Base-by-base conservation (phyloP, 148 eudicot species). In the Vaccinium corymbosum region DNA sequence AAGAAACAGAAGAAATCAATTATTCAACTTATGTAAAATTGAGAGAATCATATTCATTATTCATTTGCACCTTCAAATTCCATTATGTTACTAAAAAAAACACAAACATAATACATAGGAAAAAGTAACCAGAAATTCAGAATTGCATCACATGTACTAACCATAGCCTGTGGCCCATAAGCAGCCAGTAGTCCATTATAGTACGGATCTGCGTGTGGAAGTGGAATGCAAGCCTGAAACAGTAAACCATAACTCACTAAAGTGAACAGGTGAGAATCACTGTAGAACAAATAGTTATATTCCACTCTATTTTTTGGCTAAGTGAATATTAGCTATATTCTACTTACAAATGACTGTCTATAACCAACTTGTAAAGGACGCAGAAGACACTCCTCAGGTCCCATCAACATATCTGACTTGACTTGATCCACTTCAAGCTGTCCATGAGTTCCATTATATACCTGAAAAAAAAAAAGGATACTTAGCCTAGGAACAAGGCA, bases 131-230 rank as follows among this genome's bases (percentile, higher is more conserved):
- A 76, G 32, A 29, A 29, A 29, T 29, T 29, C 32, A 29, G 72
- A 56, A 83, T 70, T 10, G 32, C 42, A 64, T 35, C 72, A 20
- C 51, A 85, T 85, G 87, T 64, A 82, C 91, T 86, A 59, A 93
- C 94, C 93, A 90, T 2, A 81, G 92, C 66, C 81, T 88, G 91
- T 82, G 90, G 84, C 27, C 88, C 92, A 88, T 87, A 89, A 76
- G 88, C 61, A 66, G 92, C 76, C 68, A 85, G 55, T n/a, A 88
- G 52, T 25, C 88, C 84, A 81, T 72, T 80, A 82, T 79, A 86
- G 84, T 81, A 88, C 7, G 91, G 95, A 83, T 92, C 93, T 53
- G 87, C 22, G 49, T 86, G 84, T 16, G 90, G 12, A 84, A 85
- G 80, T 19, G 90, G 86, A 75, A 84, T 46, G 51, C 89, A 85